Base-by-base conservation (phyloP, 2,329 filamentous ascomycete genomes). In the Curvularia sp. region DNA sequence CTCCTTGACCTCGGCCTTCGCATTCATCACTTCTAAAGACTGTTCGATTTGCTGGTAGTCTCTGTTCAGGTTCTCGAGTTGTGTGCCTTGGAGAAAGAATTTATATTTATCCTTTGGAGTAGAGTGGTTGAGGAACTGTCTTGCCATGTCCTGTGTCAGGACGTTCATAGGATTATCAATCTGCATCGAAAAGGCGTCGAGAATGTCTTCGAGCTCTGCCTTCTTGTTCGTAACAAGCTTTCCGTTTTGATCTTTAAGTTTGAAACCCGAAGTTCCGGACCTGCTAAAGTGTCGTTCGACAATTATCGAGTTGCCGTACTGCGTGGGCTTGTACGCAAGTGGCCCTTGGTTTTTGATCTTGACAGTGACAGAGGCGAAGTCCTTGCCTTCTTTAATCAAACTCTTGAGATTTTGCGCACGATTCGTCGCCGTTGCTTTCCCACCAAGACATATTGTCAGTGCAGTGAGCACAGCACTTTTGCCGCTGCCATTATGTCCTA, bases 91-190 rank as follows among this genome's bases (percentile, higher is more conserved):
- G 60, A 97, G 86, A 73, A 99, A 99, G 71, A 97, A 97, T 66
- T 92, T 95, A 82, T 98, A 99, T 75, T 99, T 99, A 60, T 94
- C 88, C 3, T 86, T 81, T 0, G 93, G 86, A 2, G 88, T 90
- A 12, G 95, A 94, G 35, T 89, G 86, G 71, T 94, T 96, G 43
- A 99, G 84, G 69, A 99, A 99, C 58, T 96, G 91, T 10, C 95
- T 88, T 10, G 95, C 95, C 77, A 93, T 93, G 74, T 99, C 95
- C 76, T 99, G 95, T 0, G 93, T 97, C 18, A 99, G 83, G 6
- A 98, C 91, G 59, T 96, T 98, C 81, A 99, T 89, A 0, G 95
- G 95, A 68, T 99, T 99, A 73, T 98, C 94, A 57, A 99, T 92
- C 75, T 98, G 94, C 42, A 99, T 82, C 42, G 90, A 91, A 74